A percentile compares a stretch with the other conserved stretches of the same genome.
phyloP scores from a whole-genome alignment of 75 land plant genomes.

The Sequoia sempervirens region DNA sequence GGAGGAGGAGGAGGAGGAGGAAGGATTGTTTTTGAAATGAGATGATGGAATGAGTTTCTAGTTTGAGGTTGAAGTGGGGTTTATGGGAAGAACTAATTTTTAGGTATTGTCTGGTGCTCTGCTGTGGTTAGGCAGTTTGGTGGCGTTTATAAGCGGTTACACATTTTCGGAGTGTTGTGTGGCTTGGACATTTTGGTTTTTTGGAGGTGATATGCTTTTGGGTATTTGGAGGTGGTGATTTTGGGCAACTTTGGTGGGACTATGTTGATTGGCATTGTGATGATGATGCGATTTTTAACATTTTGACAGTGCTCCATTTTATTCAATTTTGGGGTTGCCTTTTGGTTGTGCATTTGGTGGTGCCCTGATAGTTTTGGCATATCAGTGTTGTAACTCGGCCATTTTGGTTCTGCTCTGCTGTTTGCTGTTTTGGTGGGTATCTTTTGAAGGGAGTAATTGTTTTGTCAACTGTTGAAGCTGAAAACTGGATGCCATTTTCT shows the following conservation, averaged over 20 bases:
- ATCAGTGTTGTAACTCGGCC: not conserved
- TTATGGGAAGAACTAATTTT: not conserved
- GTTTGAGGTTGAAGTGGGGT: conserved; percentile 2
- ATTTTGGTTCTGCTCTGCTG: not conserved
- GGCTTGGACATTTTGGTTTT: not conserved
- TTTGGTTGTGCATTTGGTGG: not conserved
- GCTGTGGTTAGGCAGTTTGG: not conserved
- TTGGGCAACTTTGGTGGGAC: not conserved
- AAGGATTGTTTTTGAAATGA: not conserved
- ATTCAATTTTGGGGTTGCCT: not conserved
- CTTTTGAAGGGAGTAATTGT: not conserved
- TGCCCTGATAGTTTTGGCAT: not conserved
- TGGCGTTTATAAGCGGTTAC: not conserved
- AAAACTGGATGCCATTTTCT: not conserved
- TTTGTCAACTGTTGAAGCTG: not conserved
- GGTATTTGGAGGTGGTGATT: not conserved
- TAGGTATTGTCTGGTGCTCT: not conserved
- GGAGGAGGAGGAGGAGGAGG: not conserved
- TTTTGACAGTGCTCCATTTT: not conserved
- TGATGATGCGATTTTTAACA: not conserved
- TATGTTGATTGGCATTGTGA: not conserved
- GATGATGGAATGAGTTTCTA: not conserved
- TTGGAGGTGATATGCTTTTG: not conserved
- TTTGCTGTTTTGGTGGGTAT: not conserved
- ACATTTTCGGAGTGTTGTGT: not conserved